A percentile compares a stretch with the other conserved stretches of the same genome.
Evolutionary conservation across 176 grass and related monocot genomes (phyloP).

Genomic region (Hyparrhenia diplandra): DNA sequence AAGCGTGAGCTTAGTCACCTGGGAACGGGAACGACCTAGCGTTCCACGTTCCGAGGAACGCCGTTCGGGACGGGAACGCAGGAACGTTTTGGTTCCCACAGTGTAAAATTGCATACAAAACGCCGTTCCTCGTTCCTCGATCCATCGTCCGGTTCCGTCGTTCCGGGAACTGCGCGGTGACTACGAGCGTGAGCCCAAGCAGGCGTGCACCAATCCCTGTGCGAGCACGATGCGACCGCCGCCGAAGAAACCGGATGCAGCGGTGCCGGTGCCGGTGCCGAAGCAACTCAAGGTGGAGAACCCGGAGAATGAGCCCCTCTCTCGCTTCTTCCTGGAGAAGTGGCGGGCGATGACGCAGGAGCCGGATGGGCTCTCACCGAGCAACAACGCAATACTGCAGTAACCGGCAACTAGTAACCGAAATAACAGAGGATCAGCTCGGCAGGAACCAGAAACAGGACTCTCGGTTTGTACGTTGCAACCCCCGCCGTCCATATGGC

Average conservation of each 20-base stretch:
- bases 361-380: constrained; percentile 37
- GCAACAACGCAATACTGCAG: not conserved
- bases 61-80: too few relatives aligned
- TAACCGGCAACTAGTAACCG: not conserved
- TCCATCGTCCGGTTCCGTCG: too few relatives aligned
- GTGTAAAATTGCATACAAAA: too few relatives aligned
- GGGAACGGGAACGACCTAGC: too few relatives aligned
- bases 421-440: not conserved
- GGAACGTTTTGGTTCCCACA: too few relatives aligned
- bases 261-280: constrained; percentile 1
- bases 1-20: too few relatives aligned
- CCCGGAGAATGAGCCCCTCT: constrained; percentile 65
- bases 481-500: not conserved
- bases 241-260: not conserved
- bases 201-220: not conserved
- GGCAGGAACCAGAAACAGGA: not conserved
- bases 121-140: not conserved
- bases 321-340: constrained; percentile 52
- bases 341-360: constrained; percentile 50
- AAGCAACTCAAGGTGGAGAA: constrained; percentile 43
- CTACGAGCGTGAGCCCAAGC: not conserved
- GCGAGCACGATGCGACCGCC: not conserved
- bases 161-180: too few relatives aligned
- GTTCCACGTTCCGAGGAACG: too few relatives aligned
- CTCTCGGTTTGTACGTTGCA: constrained; percentile 28